Percentiles rank a stretch among this genome's conserved stretches.
phyloP scores from a whole-genome alignment of 768 basidiomycete species.

The Cubamyces sp. region DNA sequence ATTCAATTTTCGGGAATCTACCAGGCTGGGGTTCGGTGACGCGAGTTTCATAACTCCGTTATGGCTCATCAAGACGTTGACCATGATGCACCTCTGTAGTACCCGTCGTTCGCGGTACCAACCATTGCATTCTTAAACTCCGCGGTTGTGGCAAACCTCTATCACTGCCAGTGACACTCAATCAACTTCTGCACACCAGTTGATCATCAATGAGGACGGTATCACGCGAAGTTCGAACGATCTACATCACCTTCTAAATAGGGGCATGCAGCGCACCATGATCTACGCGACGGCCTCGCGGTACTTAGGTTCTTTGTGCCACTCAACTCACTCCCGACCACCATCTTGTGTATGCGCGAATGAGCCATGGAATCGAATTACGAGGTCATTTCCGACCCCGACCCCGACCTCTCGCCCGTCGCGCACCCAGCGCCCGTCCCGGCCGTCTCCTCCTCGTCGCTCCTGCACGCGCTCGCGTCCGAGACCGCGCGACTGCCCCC shows the following conservation, averaged over 20 bases:
- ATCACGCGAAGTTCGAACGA: background rate
- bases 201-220: too few relatives aligned
- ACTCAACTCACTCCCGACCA: background rate
- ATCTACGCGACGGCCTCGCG: background rate
- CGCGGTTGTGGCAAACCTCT: too few relatives aligned
- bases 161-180: too few relatives aligned
- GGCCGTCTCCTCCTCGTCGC: background rate
- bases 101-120: too few relatives aligned
- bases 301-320: background rate
- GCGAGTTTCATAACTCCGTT: too few relatives aligned
- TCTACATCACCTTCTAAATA: conserved; percentile 14
- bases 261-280: background rate
- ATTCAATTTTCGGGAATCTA: too few relatives aligned
- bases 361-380: background rate
- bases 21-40: too few relatives aligned
- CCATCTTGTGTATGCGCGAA: background rate
- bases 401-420: conserved; percentile 1
- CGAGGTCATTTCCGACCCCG: background rate
- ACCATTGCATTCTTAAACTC: too few relatives aligned
- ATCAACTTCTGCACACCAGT: too few relatives aligned
- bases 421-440: background rate
- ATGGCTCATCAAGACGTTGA: too few relatives aligned
- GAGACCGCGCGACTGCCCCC: background rate
- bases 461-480: background rate
- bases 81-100: too few relatives aligned